Conservation (phyloP, 163 green algal species). For the Scenedesmus sp. region DNA sequence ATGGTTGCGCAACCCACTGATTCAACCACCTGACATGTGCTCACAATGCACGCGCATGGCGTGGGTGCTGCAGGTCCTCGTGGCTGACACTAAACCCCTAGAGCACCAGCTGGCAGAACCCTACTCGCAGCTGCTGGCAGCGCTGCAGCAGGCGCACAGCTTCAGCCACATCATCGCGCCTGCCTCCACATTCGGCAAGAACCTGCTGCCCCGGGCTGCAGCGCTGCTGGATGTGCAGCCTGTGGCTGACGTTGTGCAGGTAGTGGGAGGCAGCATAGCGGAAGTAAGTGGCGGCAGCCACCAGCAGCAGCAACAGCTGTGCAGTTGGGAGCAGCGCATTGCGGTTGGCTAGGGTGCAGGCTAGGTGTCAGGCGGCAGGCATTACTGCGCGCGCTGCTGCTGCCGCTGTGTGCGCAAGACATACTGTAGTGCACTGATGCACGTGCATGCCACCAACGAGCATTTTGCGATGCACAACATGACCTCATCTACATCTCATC, state of each 20-base stretch:
- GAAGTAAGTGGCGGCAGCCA: background rate
- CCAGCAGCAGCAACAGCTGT: background rate
- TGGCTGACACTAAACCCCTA: conserved; percentile 69
- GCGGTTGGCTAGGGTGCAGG: background rate
- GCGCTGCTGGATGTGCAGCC: conserved; percentile 85
- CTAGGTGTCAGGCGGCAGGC: too few species aligned
- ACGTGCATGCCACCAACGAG: background rate
- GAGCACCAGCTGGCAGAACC: conserved; percentile 78
- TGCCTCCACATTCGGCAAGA: conserved; percentile 79
- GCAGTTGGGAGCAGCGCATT: background rate
- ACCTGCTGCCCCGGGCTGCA: conserved; percentile 87
- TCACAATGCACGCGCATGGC: background rate
- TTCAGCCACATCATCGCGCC: conserved; percentile 84
- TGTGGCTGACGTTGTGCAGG: conserved; percentile 82
- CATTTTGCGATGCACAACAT: too few species aligned
- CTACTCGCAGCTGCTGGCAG: conserved; percentile 65
- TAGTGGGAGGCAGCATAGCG: background rate
- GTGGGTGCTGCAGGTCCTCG: conserved; percentile 64
- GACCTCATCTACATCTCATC: too few species aligned
- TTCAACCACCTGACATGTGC: background rate
- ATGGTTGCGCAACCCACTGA: background rate
- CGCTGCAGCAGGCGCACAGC: conserved; percentile 56
- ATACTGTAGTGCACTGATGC: background rate
- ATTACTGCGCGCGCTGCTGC: background rate
- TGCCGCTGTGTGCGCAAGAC: background rate